Evolutionary conservation across 2,329 filamentous ascomycete genomes (phyloP), one percentile per base, ranked within the genome.

Genomic region (Colletotrichum incanum): DNA sequence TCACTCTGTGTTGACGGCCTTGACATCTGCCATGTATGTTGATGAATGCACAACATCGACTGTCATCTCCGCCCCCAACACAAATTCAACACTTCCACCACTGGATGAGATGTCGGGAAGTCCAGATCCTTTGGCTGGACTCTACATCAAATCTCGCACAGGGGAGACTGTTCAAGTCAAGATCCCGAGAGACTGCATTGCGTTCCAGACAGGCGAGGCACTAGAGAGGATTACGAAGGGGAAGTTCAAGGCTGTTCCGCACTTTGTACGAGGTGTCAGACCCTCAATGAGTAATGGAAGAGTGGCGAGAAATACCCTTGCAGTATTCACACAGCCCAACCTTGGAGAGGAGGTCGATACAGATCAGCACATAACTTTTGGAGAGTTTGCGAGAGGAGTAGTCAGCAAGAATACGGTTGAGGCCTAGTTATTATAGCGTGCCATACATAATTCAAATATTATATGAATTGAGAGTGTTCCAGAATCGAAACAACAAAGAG

Each of bases 311-410:
- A 98, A 98, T 83, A 99, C 96, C 8, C 83, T 99, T 75, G 96
- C 96, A 0, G 95, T 98, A 12, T 99, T 98, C 79, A 99, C 96
- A 73, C 96, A 98, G 87, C 96, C 96, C 31, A 98, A 98, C 84
- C 82, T 98, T 71, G 93, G 90, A 76, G 93, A 95, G 76, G 88
- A 91, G 82, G 92, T 96, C 16, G 93, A 95, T 78, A 87, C 89
- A 66, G 85, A 89, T 78, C 87, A 90, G 76, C 87, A 89, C 41
- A 86, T 91, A 67, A 93, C 89, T 41, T 96, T 95, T 86, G 93
- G 93, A n/a, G 89, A 92, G 77, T 94, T 95, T 85, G 93, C 93
- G 3, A 81, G 89, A 65, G 88, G 88, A 0, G 86, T 91, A 55
- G 88, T 91, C 39, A 84, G 86, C 5, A 90, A 88, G 78, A 90